Conservation (phyloP, 495 filamentous ascomycete species). For the Chaetomium tenue region DNA sequence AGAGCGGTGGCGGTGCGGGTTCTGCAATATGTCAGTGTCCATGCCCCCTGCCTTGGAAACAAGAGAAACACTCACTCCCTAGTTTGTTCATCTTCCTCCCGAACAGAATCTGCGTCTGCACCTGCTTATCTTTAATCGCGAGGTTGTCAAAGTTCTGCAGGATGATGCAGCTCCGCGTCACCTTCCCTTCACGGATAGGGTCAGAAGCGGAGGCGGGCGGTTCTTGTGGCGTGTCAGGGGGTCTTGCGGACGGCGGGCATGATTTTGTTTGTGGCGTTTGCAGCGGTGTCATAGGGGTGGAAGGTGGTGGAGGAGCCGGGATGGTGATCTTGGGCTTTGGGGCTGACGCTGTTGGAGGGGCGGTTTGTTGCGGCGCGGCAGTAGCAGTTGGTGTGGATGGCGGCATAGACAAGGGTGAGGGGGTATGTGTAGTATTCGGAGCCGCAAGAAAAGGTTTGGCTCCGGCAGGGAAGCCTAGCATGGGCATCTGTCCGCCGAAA, state of each 20-base stretch:
- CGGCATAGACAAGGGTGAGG: constrained; percentile 40
- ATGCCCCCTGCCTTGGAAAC: neutral
- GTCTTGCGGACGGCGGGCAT: constrained; percentile 19
- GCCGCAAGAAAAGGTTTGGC: constrained; percentile 43
- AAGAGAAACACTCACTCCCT: constrained; percentile 42
- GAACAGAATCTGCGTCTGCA: constrained; percentile 56
- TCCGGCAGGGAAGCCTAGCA: constrained; percentile 26
- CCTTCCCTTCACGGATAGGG: constrained; percentile 34
- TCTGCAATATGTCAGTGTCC: constrained; percentile 36
- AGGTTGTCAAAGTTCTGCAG: constrained; percentile 56
- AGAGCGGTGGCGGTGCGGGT: constrained; percentile 53
- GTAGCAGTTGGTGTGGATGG: constrained; percentile 19
- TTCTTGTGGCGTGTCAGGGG: constrained; percentile 29
- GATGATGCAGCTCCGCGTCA: constrained; percentile 54
- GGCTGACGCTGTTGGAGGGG: constrained; percentile 22
- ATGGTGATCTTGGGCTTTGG: constrained; percentile 15
- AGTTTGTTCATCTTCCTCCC: constrained; percentile 54
- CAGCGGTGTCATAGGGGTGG: constrained; percentile 10
- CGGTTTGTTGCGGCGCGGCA: constrained; percentile 4
- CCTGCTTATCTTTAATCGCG: constrained; percentile 53
- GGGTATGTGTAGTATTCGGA: constrained; percentile 45
- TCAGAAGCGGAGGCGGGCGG: constrained; percentile 19
- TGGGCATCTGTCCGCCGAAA: constrained; percentile 28
- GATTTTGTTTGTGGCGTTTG: constrained; percentile 22
- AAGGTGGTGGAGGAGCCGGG: constrained; percentile 20